Conservation (phyloP, 2,329 filamentous ascomycete species). For the Fusarium nisikadoi region DNA sequence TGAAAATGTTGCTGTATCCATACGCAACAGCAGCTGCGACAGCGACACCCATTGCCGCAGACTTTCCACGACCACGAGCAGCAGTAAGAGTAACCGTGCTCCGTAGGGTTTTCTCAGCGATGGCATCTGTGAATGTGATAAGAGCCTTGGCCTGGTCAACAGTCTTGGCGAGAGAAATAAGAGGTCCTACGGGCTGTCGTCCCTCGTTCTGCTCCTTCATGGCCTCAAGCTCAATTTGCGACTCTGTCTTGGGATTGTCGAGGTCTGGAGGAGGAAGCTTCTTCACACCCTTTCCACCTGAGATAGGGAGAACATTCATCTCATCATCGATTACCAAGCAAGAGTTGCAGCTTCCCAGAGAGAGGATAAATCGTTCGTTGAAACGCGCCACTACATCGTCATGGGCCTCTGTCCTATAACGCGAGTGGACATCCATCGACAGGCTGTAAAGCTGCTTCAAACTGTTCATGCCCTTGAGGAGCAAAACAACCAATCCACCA, state of each 20-base stretch:
- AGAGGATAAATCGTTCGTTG: conserved; percentile 97
- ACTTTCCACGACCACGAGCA: conserved; percentile 94
- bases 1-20: conserved; percentile 99
- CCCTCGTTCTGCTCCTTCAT: conserved; percentile 91
- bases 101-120: conserved; percentile 92
- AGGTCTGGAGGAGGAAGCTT: conserved; percentile 80
- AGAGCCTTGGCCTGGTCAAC: conserved; percentile 96
- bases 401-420: conserved; percentile 96
- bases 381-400: conserved; percentile 94
- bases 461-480: conserved; percentile 96
- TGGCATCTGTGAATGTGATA: conserved; percentile 96
- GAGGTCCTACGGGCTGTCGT: conserved; percentile 83
- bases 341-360: conserved; percentile 91
- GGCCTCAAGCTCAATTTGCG: conserved; percentile 79
- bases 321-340: conserved; percentile 98
- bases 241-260: conserved; percentile 76
- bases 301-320: conserved; percentile 96
- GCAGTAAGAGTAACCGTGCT: conserved; percentile 95
- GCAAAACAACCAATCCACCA: conserved; percentile 87
- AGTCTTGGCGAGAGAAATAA: conserved; percentile 87
- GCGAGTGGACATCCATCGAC: conserved; percentile 96
- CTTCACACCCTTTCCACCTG: conserved; percentile 90
- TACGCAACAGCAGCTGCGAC: conserved; percentile 94
- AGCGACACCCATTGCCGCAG: conserved; percentile 92
- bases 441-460: conserved; percentile 96